A percentile compares a stretch with the other conserved stretches of the same genome.
These are phyloP conservation scores for Pythium oligandrum DNA, from an alignment of 352 stramenopile genomes.

Conservation along the genomic window DNA sequence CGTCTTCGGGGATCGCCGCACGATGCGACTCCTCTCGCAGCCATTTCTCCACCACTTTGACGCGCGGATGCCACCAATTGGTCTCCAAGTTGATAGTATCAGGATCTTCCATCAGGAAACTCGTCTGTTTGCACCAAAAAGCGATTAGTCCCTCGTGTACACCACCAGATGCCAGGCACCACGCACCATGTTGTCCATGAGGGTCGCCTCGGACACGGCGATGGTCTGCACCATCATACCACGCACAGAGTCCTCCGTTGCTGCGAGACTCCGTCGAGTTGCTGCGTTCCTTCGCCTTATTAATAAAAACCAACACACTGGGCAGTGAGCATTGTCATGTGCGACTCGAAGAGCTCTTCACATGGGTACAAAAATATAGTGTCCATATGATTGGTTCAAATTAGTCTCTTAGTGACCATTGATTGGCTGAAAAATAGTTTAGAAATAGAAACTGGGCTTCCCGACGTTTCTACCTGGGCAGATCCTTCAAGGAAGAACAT, in stretches of 20 bases:
- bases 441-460: too few species aligned
- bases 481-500: too few species aligned
- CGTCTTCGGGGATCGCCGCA: slow-evolving; percentile 58
- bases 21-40: slow-evolving; percentile 54
- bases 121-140: slow-evolving; percentile 21
- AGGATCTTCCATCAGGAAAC: slow-evolving; percentile 49
- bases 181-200: slow-evolving; percentile 49
- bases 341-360: slow-evolving; percentile 3
- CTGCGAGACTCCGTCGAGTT: too few species aligned
- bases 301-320: too few species aligned
- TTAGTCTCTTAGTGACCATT: background rate
- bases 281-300: too few species aligned
- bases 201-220: slow-evolving; percentile 40
- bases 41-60: slow-evolving; percentile 70
- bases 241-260: background rate
- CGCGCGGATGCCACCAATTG: slow-evolving; percentile 68
- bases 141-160: background rate
- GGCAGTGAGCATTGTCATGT: too few species aligned
- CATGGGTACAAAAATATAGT: slow-evolving; percentile 3
- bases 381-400: background rate
- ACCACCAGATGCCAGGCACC: background rate
- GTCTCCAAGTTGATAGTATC: slow-evolving; percentile 23
- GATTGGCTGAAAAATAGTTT: slow-evolving; percentile 2
- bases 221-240: slow-evolving; percentile 49
- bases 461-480: too few species aligned